Conservation (phyloP, 495 filamentous ascomycete genomes). For the Choiromyces venosus region DNA sequence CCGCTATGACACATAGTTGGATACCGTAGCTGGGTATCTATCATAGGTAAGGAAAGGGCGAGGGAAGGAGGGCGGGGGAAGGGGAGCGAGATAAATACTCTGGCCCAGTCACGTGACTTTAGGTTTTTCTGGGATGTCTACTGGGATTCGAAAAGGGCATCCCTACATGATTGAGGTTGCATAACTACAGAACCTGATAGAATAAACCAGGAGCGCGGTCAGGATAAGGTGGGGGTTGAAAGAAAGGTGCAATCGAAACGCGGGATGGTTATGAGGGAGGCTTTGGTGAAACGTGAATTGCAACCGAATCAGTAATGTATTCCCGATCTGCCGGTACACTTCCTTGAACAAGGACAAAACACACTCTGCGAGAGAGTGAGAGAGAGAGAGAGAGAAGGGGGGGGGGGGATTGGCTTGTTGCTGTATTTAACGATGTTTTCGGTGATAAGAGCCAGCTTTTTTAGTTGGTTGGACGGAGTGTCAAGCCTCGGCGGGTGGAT, state of each 20-base stretch:
- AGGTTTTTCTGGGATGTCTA: neutral
- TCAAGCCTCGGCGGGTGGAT: neutral
- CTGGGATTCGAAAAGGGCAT: neutral
- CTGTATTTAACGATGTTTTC: neutral
- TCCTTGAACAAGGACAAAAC: neutral
- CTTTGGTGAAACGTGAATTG: neutral
- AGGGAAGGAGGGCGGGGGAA: neutral
- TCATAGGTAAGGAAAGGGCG: neutral
- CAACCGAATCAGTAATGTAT: neutral
- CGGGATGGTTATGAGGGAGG: too few relatives aligned
- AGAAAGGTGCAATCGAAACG: neutral
- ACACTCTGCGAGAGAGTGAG: neutral
- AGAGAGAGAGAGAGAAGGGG: too few relatives aligned
- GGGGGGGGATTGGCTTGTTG: neutral
- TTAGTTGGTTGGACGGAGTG: neutral
- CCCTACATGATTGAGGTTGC: too few relatives aligned
- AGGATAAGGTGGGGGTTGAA: neutral
- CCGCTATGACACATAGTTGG: neutral
- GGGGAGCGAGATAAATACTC: neutral
- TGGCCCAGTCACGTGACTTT: neutral
- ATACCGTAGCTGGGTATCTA: neutral
- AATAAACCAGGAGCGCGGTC: neutral
- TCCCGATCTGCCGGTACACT: neutral
- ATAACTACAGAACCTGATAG: too few relatives aligned
- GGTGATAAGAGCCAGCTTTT: neutral